Conservation (phyloP, 176 grass and related monocot species). For the Triticum monococcum region DNA sequence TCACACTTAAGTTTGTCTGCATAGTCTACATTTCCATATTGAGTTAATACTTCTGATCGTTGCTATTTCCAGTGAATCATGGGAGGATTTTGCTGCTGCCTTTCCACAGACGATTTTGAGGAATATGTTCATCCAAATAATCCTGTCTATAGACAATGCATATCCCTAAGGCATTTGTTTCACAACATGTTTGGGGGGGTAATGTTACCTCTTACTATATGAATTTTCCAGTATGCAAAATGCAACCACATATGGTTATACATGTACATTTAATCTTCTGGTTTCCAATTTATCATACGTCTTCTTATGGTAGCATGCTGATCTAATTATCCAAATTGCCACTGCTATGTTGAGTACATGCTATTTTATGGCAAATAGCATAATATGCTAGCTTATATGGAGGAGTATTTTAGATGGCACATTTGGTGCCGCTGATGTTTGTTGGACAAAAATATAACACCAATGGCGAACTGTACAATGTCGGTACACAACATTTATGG, state of each 20-base stretch:
- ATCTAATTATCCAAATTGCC: neutral
- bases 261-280: constrained; percentile 20
- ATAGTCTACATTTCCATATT: neutral
- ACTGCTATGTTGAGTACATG: neutral
- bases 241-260: neutral
- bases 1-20: neutral
- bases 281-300: neutral
- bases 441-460: neutral
- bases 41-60: constrained; percentile 9
- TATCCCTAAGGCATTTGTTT: constrained; percentile 70
- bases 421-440: neutral
- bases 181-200: constrained; percentile 82
- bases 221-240: neutral
- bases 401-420: neutral
- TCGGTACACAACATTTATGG: neutral
- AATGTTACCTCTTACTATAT: constrained; percentile 32
- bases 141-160: constrained; percentile 68
- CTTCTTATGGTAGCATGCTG: neutral
- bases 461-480: neutral
- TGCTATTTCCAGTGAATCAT: constrained; percentile 42
- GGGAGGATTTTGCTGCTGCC: constrained; percentile 82
- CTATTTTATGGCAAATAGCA: neutral
- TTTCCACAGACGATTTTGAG: constrained; percentile 68
- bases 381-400: neutral
- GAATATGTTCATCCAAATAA: constrained; percentile 78